Base-by-base conservation (phyloP, 805 yeast genomes). In the Wickerhamomyces xylosicus region DNA sequence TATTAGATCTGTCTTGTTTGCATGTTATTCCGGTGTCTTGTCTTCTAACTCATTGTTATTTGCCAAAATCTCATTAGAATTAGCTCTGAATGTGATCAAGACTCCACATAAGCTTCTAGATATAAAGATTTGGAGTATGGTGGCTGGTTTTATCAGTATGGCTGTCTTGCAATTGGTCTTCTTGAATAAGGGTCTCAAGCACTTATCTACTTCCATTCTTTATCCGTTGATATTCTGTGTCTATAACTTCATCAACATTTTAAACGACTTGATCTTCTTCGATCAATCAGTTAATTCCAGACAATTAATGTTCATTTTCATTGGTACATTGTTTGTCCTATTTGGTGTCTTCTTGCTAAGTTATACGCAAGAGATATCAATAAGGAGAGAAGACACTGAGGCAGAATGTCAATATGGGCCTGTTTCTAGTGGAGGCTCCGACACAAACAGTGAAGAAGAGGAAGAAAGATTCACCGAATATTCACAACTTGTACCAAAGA, bases 161-260 rank as follows among this genome's bases (percentile, higher is more conserved):
- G 85, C 92, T 8, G 69, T 82, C 3, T 63, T 75, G 13, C 95
- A 86, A 54, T 67, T 86, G 39, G 77, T 71, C 41, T 74, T 84
- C 31, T 68, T 87, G 42, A 86, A 86, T 59, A 66, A 72, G 49
- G 95, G 95, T 0, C 66, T 86, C 40, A 69, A 76, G 36, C 69
- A 69, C 41, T 70, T 79, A 33, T 77, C 86, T 38, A 84, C 95
- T 0, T 76, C 90, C 2, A 70, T 85, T 15, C 64, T 87, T 25
- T 87, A 86, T 53, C 96, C 96, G 1, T 62, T 87, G 45, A 83
- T 87, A 27, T 87, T 87, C 57, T 80, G 92, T 58, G 74, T 85
- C 34, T 86, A 82, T 64, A 87, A 85, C 62, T 61, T 84, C 37
- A 66, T 72, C 42, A 80, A 82, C 47, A 71, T 79, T 28, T 62